These are phyloP conservation scores for Penicillium fimorum DNA, from an alignment of 495 filamentous ascomycete species.

Conservation along the genomic window DNA sequence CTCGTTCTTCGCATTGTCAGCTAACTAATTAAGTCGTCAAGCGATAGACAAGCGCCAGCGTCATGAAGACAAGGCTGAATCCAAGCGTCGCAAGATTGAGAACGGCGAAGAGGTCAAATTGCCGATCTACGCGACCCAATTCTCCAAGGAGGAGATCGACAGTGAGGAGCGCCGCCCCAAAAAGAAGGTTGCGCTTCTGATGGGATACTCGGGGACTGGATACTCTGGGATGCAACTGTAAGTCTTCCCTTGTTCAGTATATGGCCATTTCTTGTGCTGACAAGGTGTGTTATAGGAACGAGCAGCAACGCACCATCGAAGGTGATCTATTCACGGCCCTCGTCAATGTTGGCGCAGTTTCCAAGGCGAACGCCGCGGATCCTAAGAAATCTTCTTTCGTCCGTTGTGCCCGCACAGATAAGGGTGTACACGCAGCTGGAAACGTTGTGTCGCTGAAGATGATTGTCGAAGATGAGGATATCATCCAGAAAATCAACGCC, in stretches of 20 bases:
- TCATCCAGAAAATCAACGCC: slow-evolving; percentile 87
- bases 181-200: slow-evolving; percentile 89
- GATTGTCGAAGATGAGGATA: slow-evolving; percentile 85
- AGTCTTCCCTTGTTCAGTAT: not conserved
- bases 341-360: slow-evolving; percentile 85
- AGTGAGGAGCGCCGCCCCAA: slow-evolving; percentile 84
- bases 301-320: slow-evolving; percentile 82
- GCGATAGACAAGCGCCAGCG: slow-evolving; percentile 63
- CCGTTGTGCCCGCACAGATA: slow-evolving; percentile 92
- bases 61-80: slow-evolving; percentile 52
- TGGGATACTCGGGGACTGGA: slow-evolving; percentile 95
- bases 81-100: slow-evolving; percentile 58
- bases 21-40: slow-evolving; percentile 66
- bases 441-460: slow-evolving; percentile 95
- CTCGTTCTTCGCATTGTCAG: slow-evolving; percentile 21
- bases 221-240: slow-evolving; percentile 95
- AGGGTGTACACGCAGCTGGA: slow-evolving; percentile 95
- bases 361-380: slow-evolving; percentile 92
- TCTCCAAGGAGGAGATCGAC: slow-evolving; percentile 75
- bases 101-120: slow-evolving; percentile 39
- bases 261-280: not conserved
- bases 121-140: slow-evolving; percentile 55
- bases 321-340: slow-evolving; percentile 94
- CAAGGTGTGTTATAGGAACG: slow-evolving; percentile 42
- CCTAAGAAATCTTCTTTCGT: slow-evolving; percentile 94